A percentile compares a stretch with the other conserved stretches of the same genome.
phyloP scores from a whole-genome alignment of 495 filamentous ascomycete species.

The Neurospora terricola region DNA sequence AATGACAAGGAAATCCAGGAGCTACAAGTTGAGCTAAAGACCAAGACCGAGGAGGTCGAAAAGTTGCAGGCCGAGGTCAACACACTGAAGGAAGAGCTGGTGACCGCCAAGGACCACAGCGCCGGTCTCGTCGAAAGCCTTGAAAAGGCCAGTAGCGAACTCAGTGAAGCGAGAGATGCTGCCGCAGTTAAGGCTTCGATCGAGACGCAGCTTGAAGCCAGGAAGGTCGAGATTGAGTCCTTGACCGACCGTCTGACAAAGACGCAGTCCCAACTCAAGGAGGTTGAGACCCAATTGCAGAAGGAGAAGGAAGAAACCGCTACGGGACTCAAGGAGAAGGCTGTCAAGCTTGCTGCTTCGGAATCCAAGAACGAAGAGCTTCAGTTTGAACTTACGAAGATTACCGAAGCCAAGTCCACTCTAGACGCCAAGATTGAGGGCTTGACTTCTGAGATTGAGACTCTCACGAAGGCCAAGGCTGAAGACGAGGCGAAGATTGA shows the following conservation, averaged over 20 bases:
- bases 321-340: constrained; percentile 28
- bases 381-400: constrained; percentile 20
- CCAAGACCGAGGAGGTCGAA: constrained; percentile 30
- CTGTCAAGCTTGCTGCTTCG: constrained; percentile 17
- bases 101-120: constrained; percentile 52
- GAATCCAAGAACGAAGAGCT: constrained; percentile 28
- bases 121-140: constrained; percentile 53
- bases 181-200: constrained; percentile 43
- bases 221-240: constrained; percentile 33
- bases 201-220: constrained; percentile 38
- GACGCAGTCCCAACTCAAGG: constrained; percentile 39
- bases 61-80: constrained; percentile 28
- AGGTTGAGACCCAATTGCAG: constrained; percentile 43
- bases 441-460: constrained; percentile 27
- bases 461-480: constrained; percentile 24
- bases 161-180: constrained; percentile 46
- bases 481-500: constrained; percentile 22
- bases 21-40: constrained; percentile 53
- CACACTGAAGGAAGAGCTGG: constrained; percentile 28
- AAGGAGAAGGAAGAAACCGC: constrained; percentile 30
- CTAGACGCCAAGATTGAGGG: constrained; percentile 22
- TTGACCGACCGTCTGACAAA: constrained; percentile 44
- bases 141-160: constrained; percentile 49
- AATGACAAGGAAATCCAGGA: constrained; percentile 52
- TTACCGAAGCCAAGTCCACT: constrained; percentile 20